phyloP scores from a whole-genome alignment of 2,329 filamentous ascomycete species.

The Diplodia sapinea region DNA sequence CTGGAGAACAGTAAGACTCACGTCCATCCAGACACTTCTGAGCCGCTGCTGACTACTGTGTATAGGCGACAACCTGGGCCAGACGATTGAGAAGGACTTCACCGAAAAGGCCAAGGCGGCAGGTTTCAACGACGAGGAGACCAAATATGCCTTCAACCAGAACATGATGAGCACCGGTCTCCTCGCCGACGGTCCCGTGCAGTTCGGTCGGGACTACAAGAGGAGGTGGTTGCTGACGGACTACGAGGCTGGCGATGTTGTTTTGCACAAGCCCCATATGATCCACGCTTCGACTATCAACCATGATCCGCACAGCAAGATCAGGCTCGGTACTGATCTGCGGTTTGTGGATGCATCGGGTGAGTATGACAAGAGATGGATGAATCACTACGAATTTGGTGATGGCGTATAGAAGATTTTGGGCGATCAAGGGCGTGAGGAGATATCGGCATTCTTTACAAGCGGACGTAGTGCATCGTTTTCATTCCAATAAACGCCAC shows the following conservation, averaged over 20 bases:
- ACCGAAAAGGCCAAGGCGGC: slow-evolving; percentile 47
- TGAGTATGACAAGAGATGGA: slow-evolving; percentile 53
- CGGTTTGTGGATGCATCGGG: slow-evolving; percentile 61
- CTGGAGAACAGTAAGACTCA: slow-evolving; percentile 43
- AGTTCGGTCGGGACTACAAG: slow-evolving; percentile 40
- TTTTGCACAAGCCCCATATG: slow-evolving; percentile 53
- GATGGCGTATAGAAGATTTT: slow-evolving; percentile 4
- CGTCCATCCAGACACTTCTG: not conserved
- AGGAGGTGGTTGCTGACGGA: slow-evolving; percentile 54
- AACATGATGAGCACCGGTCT: slow-evolving; percentile 63
- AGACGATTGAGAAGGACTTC: slow-evolving; percentile 50
- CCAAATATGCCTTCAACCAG: slow-evolving; percentile 47
- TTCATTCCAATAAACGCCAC: not conserved
- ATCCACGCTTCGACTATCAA: slow-evolving; percentile 60
- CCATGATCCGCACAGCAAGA: slow-evolving; percentile 57
- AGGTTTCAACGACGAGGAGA: slow-evolving; percentile 57
- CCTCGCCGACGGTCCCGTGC: slow-evolving; percentile 53
- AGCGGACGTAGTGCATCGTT: not conserved
- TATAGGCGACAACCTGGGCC: slow-evolving; percentile 40
- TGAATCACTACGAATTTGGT: slow-evolving; percentile 7
- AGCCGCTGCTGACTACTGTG: not conserved
- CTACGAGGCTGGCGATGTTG: slow-evolving; percentile 59
- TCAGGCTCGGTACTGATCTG: slow-evolving; percentile 62
- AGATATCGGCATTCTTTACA: not conserved
- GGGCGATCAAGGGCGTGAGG: no score